Base-by-base conservation (phyloP, 805 yeast species). In the Pichia nanzhaoensis region DNA sequence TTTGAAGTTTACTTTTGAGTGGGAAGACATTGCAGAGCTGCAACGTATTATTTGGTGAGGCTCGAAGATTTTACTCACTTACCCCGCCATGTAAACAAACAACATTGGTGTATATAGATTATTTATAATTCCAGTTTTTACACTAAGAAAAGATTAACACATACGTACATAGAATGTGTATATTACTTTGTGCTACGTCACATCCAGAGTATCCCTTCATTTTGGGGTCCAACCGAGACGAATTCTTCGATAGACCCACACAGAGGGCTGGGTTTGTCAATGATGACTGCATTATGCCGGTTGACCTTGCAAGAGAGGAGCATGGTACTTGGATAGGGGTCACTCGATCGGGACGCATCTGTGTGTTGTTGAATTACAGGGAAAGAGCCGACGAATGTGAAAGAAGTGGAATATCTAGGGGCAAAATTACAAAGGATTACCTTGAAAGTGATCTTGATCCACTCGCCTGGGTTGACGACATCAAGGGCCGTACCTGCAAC, bases 281-380 rank as follows among this genome's bases (percentile, higher is more conserved):
- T 4, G 41, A 44, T 13, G 40, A 57, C 10, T 64, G 83, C 1
- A 58, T 87, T 10, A 74, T 84, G 7, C 97, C 97, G 0, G 64
- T 72, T 33, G 97, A 91, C 60, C 60, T 84, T 54, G 87, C 82
- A 1, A 63, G 89, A 31, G 64, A 69, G 1, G 89, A 80, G 45
- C 86, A 78, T 51, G 97, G 99, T 1, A 86, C 97, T 0, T 93
- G 99, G 99, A 77, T 87, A 1, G 97, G 95, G 0, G 73, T 84
- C 1, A 55, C 51, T 22, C 67, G 67, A 27, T 58, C 54, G 2
- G 87, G 87, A 0, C 70, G 73, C 48, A 47, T 90, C 2, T 84
- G 95, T 0, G 84, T 84, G 2, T 70, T 91, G 22, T 80, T 93
- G 16, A 91, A 91, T 59, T 80, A 77, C 58, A 66, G 85, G 39